Conservation (phyloP, 176 grass and related monocot genomes). For the Paspalum notatum region DNA sequence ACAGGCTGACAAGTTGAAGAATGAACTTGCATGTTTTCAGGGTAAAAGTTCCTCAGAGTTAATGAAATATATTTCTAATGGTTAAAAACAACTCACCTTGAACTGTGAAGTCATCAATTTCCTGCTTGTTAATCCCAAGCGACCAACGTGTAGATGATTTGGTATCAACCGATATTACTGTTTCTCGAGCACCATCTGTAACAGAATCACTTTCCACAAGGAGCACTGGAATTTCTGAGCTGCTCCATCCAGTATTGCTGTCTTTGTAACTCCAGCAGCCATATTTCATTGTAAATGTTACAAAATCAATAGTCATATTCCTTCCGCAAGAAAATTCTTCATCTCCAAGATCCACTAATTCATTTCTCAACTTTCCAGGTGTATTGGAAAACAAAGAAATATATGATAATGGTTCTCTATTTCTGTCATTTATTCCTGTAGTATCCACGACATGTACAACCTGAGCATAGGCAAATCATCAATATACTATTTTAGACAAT, state of each 20-base stretch:
- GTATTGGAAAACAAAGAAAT: slow-evolving; percentile 88
- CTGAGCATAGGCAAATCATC: slow-evolving; percentile 51
- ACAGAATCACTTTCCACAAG: slow-evolving; percentile 79
- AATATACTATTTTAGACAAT: slow-evolving; percentile 3
- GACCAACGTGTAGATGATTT: slow-evolving; percentile 80
- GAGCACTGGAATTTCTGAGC: slow-evolving; percentile 67
- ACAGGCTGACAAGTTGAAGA: not conserved
- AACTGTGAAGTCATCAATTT: slow-evolving; percentile 76
- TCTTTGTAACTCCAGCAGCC: slow-evolving; percentile 80
- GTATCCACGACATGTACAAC: slow-evolving; percentile 94
- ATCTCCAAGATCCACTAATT: slow-evolving; percentile 60
- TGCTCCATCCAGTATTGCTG: slow-evolving; percentile 66
- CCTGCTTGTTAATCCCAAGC: slow-evolving; percentile 79
- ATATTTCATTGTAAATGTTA: slow-evolving; percentile 90
- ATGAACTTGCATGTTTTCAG: not conserved
- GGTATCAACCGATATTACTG: slow-evolving; percentile 70
- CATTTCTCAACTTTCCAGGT: slow-evolving; percentile 81
- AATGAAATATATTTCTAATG: slow-evolving; percentile 15
- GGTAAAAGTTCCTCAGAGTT: not conserved
- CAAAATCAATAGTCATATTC: slow-evolving; percentile 68
- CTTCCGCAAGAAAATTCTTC: slow-evolving; percentile 87
- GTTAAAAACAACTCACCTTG: slow-evolving; percentile 49
- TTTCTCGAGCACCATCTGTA: slow-evolving; percentile 51
- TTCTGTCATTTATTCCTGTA: slow-evolving; percentile 56
- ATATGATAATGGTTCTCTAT: slow-evolving; percentile 66